These are phyloP conservation scores for Raphanus raphanistrum DNA, from an alignment of 345 rosid genomes.

Conservation along the genomic window DNA sequence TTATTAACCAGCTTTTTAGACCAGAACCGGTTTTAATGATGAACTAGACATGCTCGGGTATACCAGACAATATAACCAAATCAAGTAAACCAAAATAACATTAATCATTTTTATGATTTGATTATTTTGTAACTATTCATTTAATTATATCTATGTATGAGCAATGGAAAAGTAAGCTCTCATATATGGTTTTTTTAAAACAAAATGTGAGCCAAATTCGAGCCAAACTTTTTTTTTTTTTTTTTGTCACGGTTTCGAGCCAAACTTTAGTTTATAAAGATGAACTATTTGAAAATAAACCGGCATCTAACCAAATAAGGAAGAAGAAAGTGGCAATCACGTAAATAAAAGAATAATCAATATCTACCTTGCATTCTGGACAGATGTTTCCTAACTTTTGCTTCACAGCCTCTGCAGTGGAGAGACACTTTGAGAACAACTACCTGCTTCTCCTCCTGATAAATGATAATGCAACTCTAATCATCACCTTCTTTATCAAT, in stretches of 20 bases:
- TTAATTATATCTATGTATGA: too few relatives aligned
- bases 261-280: too few relatives aligned
- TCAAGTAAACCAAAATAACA: not conserved
- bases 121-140: too few relatives aligned
- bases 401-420: constrained; percentile 92
- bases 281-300: not conserved
- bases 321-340: constrained; percentile 6
- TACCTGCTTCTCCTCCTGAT: constrained; percentile 46
- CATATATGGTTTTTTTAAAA: not conserved
- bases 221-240: too few relatives aligned
- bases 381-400: constrained; percentile 83
- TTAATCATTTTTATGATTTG: not conserved
- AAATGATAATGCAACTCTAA: not conserved
- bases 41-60: not conserved
- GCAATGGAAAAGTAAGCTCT: not conserved
- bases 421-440: constrained; percentile 89
- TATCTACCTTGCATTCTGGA: constrained; percentile 81
- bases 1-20: not conserved
- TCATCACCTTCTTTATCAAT: constrained; percentile 1
- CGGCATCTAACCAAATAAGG: not conserved
- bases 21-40: not conserved
- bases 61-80: not conserved
- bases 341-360: constrained; percentile 6
- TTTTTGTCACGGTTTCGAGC: too few relatives aligned
- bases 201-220: not conserved